Conservation (phyloP, 139 green algal species). For the Trebouxia sp. region DNA sequence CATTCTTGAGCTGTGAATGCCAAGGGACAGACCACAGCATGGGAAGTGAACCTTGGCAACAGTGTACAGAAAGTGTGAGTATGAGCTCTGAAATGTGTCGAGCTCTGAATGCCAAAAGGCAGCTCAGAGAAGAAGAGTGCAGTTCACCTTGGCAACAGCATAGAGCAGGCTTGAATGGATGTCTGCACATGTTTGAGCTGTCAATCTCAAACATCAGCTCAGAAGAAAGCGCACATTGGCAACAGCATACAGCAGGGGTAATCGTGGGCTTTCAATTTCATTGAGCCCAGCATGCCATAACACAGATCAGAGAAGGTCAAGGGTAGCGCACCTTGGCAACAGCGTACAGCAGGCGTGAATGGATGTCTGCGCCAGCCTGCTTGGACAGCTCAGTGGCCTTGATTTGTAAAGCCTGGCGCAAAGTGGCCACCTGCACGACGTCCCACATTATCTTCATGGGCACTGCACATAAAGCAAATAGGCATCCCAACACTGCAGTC, state of each 20-base stretch:
- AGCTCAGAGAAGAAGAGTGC: no score
- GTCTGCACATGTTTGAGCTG: not conserved
- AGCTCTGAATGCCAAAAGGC: no score
- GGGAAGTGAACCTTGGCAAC: not conserved
- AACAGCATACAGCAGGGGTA: conserved; percentile 38
- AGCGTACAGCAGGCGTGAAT: conserved; percentile 44
- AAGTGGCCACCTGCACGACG: not conserved
- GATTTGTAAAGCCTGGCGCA: conserved; percentile 34
- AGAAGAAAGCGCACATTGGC: not conserved
- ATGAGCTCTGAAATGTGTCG: no score
- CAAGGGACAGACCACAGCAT: not conserved
- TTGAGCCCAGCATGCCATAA: no score
- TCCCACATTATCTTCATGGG: not conserved
- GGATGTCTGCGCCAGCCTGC: conserved; percentile 35
- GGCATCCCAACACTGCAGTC: no score
- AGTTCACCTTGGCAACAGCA: conserved; percentile 32
- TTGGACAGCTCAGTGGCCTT: conserved; percentile 35
- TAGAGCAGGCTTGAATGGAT: conserved; percentile 44
- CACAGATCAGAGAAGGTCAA: no score
- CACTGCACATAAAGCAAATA: no score
- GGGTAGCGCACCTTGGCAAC: conserved; percentile 28
- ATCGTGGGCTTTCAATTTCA: no score
- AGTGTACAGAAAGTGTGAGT: conserved; percentile 36
- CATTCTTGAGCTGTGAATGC: not conserved
- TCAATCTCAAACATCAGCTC: not conserved